phyloP scores from a whole-genome alignment of 2,329 filamentous ascomycete species.

The Clonostachys sp. region DNA sequence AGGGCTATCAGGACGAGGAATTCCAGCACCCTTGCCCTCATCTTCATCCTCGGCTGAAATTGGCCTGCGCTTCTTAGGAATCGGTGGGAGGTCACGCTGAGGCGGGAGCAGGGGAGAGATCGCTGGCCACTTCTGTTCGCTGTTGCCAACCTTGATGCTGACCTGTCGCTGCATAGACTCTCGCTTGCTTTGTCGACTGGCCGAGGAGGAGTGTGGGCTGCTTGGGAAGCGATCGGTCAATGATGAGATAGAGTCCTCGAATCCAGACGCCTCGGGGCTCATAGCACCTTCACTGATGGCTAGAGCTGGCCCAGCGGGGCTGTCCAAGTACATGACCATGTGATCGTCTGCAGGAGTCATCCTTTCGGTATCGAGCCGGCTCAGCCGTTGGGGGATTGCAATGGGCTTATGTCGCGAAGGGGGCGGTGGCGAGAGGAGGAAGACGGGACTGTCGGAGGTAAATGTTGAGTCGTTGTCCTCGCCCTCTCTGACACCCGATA shows the following conservation, averaged over 20 bases:
- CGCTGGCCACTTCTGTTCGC: not conserved
- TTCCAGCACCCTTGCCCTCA: constrained; percentile 10
- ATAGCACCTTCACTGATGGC: not conserved
- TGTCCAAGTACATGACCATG: constrained; percentile 22
- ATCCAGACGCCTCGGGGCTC: not conserved
- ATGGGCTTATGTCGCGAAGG: not conserved
- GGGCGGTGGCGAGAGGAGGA: constrained; percentile 2
- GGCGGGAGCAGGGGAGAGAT: not conserved
- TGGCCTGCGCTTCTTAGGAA: not conserved
- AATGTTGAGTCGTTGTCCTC: not conserved
- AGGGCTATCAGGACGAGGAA: constrained; percentile 34
- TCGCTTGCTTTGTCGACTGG: not conserved
- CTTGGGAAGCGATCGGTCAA: too few relatives aligned
- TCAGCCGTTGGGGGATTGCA: not conserved
- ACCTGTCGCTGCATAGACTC: not conserved
- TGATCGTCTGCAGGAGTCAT: constrained; percentile 11
- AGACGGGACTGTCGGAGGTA: not conserved
- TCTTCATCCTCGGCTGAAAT: constrained; percentile 5
- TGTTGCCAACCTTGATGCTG: not conserved
- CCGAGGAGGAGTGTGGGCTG: not conserved
- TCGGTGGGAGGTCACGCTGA: not conserved
- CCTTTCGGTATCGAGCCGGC: not conserved
- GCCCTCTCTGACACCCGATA: not conserved
- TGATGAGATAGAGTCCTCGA: too few relatives aligned
- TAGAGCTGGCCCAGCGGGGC: constrained; percentile 7